Percentiles rank a stretch among this genome's conserved stretches.
Conservation (phyloP, 495 filamentous ascomycete genomes). For the Ascobolus immersus region DNA sequence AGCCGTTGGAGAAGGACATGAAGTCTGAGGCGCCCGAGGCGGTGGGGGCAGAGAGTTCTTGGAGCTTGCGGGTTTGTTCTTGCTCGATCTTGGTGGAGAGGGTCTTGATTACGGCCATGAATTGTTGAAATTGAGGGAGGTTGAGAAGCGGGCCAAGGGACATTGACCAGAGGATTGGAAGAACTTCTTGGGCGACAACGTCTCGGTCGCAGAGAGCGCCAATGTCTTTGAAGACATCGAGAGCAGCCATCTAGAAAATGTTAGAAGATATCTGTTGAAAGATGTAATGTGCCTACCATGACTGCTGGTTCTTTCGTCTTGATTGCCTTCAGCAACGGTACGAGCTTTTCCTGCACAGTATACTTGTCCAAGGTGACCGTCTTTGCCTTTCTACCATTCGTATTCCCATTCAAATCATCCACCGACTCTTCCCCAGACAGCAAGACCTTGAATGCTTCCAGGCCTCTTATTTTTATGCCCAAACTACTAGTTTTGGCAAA, state of each 20-base stretch:
- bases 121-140: slow-evolving; percentile 50
- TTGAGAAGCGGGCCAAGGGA: slow-evolving; percentile 70
- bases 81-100: slow-evolving; percentile 59
- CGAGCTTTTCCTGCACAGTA: slow-evolving; percentile 87
- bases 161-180: slow-evolving; percentile 80
- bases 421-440: slow-evolving; percentile 25
- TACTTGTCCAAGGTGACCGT: slow-evolving; percentile 74
- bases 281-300: slow-evolving; percentile 25
- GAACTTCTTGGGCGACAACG: slow-evolving; percentile 75
- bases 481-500: slow-evolving; percentile 83
- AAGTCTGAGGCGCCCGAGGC: slow-evolving; percentile 21
- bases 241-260: slow-evolving; percentile 40
- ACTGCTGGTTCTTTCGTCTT: slow-evolving; percentile 96
- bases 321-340: slow-evolving; percentile 71
- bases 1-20: slow-evolving; percentile 27
- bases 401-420: slow-evolving; percentile 49
- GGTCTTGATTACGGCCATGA: slow-evolving; percentile 63
- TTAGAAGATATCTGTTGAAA: slow-evolving; percentile 1
- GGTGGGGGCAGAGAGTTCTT: slow-evolving; percentile 38
- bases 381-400: slow-evolving; percentile 25
- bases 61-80: slow-evolving; percentile 66
- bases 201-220: slow-evolving; percentile 63
- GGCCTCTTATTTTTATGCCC: slow-evolving; percentile 70
- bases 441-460: slow-evolving; percentile 71
- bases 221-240: slow-evolving; percentile 59